Conservation (phyloP, 2,329 filamentous ascomycete species). For the Cercospora citrullina region DNA sequence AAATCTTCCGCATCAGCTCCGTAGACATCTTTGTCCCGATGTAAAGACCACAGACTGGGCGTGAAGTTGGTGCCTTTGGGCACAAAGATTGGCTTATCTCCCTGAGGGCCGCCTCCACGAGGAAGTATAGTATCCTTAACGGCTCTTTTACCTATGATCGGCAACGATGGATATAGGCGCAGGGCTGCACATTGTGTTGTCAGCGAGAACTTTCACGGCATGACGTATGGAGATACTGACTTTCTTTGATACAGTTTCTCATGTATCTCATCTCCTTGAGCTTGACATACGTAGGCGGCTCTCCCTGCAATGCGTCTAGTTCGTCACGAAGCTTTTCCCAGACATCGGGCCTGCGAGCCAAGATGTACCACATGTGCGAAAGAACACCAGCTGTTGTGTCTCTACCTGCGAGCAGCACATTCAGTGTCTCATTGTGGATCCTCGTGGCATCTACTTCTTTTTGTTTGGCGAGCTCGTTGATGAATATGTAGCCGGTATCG, state of each 20-base stretch:
- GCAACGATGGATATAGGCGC: conserved; percentile 72
- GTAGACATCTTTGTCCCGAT: conserved; percentile 15
- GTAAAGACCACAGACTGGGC: conserved; percentile 33
- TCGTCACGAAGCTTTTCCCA: conserved; percentile 30
- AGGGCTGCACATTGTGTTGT: conserved; percentile 41
- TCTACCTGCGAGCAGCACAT: conserved; percentile 53
- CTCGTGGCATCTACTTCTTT: conserved; percentile 43
- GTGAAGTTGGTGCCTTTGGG: conserved; percentile 32
- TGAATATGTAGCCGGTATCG: conserved; percentile 46
- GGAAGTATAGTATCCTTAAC: conserved; percentile 74
- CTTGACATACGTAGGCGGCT: conserved; percentile 45
- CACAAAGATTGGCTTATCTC: conserved; percentile 54
- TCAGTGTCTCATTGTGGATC: conserved; percentile 47
- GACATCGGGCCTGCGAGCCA: conserved; percentile 27
- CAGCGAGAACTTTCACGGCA: background rate
- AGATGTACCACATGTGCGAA: conserved; percentile 41
- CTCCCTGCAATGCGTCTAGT: conserved; percentile 24
- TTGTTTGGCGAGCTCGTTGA: conserved; percentile 57
- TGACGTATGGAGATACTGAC: conserved; percentile 18
- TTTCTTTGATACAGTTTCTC: conserved; percentile 63
- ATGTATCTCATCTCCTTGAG: conserved; percentile 35
- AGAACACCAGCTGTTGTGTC: conserved; percentile 54
- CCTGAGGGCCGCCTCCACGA: conserved; percentile 54
- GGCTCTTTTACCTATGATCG: conserved; percentile 71
- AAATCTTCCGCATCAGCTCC: conserved; percentile 17